These are phyloP conservation scores for Paecilomyces dactylethromorphus DNA, from an alignment of 2,329 filamentous ascomycete species.

Conservation along the genomic window DNA sequence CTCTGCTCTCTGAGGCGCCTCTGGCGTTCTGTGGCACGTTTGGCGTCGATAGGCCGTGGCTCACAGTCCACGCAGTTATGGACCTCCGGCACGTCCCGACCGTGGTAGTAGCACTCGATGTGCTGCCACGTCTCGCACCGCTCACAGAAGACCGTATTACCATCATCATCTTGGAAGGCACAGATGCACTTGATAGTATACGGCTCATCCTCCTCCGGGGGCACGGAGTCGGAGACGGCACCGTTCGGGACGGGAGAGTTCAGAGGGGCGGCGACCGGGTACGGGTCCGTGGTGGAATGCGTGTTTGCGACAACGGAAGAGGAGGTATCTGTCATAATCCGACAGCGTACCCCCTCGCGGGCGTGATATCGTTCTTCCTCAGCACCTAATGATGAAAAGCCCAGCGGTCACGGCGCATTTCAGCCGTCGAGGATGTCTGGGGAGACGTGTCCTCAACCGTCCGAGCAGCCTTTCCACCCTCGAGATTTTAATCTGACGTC, in stretches of 20 bases:
- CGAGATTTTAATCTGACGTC: background rate
- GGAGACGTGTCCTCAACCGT: background rate
- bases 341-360: slow-evolving; percentile 39
- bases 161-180: slow-evolving; percentile 87
- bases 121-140: slow-evolving; percentile 97
- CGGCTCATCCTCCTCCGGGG: slow-evolving; percentile 40
- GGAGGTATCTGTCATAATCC: slow-evolving; percentile 50
- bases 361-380: slow-evolving; percentile 9
- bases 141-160: slow-evolving; percentile 95
- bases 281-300: slow-evolving; percentile 40
- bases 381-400: slow-evolving; percentile 8
- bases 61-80: slow-evolving; percentile 89
- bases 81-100: slow-evolving; percentile 63
- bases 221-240: slow-evolving; percentile 33
- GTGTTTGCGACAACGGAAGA: slow-evolving; percentile 40
- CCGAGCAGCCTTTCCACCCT: background rate
- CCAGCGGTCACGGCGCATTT: slow-evolving; percentile 8
- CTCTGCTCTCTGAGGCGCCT: slow-evolving; percentile 53
- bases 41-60: slow-evolving; percentile 66
- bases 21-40: slow-evolving; percentile 69
- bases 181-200: slow-evolving; percentile 99
- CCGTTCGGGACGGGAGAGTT: slow-evolving; percentile 38
- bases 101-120: slow-evolving; percentile 91
- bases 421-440: slow-evolving; percentile 3
- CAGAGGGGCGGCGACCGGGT: slow-evolving; percentile 40